These are phyloP conservation scores for Colletotrichum sp. DNA, from an alignment of 2,329 filamentous ascomycete species.

Conservation along the genomic window DNA sequence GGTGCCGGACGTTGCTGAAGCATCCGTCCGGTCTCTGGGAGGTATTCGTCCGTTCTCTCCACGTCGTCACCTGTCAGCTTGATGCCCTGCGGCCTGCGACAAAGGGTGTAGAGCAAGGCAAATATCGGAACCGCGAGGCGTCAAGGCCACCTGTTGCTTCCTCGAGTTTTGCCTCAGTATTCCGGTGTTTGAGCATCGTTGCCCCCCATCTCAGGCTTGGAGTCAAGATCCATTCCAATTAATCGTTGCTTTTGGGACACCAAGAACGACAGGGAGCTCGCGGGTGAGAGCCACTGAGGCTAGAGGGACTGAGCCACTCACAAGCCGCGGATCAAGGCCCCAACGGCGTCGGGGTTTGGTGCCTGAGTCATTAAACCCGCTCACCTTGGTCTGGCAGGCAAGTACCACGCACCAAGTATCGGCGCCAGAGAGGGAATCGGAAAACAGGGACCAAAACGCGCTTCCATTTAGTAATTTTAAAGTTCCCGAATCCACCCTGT, in stretches of 20 bases:
- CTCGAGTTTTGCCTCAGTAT: neutral
- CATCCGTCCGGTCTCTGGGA: neutral
- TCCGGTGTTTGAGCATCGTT: neutral
- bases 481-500: constrained; percentile 23
- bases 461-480: constrained; percentile 13
- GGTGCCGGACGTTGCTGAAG: neutral
- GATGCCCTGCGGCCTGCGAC: neutral
- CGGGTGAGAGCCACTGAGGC: constrained; percentile 19
- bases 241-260: neutral
- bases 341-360: neutral
- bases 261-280: neutral
- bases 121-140: neutral
- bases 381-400: neutral
- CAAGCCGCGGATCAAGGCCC: neutral
- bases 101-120: neutral
- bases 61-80: neutral
- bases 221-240: constrained; percentile 17
- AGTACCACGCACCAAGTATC: neutral
- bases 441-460: neutral
- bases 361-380: constrained; percentile 16
- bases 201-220: neutral
- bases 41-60: neutral
- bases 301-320: constrained; percentile 20
- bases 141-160: neutral
- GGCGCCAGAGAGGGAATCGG: neutral